Evolutionary conservation across 164 flowering plant genomes (phyloP), one percentile per base, ranked within the genome.

Genomic region (Magnolia officinalis): DNA sequence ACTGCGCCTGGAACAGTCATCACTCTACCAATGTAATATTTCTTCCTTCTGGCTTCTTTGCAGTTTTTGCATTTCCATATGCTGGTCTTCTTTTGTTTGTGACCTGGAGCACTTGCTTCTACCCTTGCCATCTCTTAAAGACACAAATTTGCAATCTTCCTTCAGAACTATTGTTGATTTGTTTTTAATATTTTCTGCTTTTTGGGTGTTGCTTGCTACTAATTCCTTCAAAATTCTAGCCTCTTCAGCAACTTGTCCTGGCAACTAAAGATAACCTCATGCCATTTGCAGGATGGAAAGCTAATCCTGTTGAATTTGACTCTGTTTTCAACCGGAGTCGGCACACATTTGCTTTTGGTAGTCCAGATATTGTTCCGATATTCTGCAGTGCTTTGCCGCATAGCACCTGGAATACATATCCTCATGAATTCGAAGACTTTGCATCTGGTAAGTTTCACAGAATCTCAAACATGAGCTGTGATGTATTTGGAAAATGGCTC

Each of bases 241-340:
- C 49, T 23, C 3, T 70, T 24, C 18, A 31, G 55, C 58, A 16
- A 49, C 21, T 70, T 26, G 55, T 37, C 10, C 37, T 72, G 70
- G 71, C 58, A 5, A n/a, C 78, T 76, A 76, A 37, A 79, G 58
- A 10, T 13, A 61, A 3, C 24, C 1, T 29, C 67, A 18, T 76
- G 77, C 23, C 10, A 23, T 73, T 77, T 85, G 77, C 89, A 95
- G 98, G 98, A 67, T 95, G 99, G 99, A 95, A 95, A 77, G 96
- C 99, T 66, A 95, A 95, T 83, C 99, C 99, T 20, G 98, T 95
- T 82, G 98, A 95, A 79, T 95, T 95, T 84, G 99, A 95, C 81
- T 92, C 99, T 4, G 98, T 95, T 45, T 95, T 95, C 81, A 95
- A 95, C 79, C 85, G 85, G 74, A 95, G 98, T 82, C 81, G 84